A percentile compares a stretch with the other conserved stretches of the same genome.
phyloP scores from a whole-genome alignment of 768 basidiomycete genomes.

The Boletus fagicola region DNA sequence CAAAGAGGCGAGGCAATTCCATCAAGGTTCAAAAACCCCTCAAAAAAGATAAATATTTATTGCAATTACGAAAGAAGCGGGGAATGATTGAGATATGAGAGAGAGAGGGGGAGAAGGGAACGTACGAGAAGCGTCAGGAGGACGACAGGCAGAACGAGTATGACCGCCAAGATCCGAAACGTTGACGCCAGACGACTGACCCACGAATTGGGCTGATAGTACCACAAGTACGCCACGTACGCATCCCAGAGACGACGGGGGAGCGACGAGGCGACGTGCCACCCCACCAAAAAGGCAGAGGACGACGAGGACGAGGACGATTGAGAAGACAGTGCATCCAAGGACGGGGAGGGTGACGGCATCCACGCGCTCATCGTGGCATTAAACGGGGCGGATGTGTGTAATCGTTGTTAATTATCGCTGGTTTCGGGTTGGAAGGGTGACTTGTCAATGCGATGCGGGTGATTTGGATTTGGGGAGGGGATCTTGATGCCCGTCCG shows the following conservation, averaged over 20 bases:
- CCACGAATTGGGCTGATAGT: constrained; percentile 64
- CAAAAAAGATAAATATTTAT: constrained; percentile 2
- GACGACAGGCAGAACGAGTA: constrained; percentile 49
- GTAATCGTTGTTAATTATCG: constrained; percentile 3
- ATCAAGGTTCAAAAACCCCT: neutral
- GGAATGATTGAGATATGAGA: constrained; percentile 2
- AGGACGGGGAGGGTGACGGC: constrained; percentile 4
- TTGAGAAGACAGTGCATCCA: constrained; percentile 5
- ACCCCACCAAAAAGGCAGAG: constrained; percentile 20
- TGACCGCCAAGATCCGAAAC: constrained; percentile 61
- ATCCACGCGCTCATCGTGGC: constrained; percentile 12
- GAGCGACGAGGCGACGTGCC: constrained; percentile 16
- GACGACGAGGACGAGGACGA: constrained; percentile 17
- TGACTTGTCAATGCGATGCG: constrained; percentile 4
- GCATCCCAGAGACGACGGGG: constrained; percentile 52
- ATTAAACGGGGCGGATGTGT: constrained; percentile 2
- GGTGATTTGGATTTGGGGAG: neutral
- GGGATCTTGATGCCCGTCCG: neutral
- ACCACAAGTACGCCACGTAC: constrained; percentile 63
- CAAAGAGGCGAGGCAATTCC: neutral
- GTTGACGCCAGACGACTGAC: constrained; percentile 61
- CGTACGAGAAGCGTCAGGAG: constrained; percentile 67
- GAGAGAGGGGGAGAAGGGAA: constrained; percentile 12
- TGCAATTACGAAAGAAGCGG: constrained; percentile 10
- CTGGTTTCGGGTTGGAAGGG: neutral